A percentile compares a stretch with the other conserved stretches of the same genome.
Evolutionary conservation across 257 asterid genomes (phyloP).

Genomic region (Scutellaria baicalensis): DNA sequence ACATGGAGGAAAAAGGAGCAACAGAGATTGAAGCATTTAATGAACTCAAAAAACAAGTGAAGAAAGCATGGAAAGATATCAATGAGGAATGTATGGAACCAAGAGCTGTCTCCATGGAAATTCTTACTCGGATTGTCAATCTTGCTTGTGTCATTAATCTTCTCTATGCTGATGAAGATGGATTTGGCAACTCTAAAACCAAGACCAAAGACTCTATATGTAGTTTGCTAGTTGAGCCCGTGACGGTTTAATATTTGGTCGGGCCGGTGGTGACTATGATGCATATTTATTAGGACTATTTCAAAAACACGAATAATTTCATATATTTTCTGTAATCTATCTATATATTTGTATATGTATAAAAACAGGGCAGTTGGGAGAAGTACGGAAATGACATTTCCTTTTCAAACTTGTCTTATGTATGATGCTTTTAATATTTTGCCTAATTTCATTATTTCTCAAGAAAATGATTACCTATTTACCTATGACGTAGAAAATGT

Average conservation of each 20-base stretch:
- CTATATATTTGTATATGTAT: no score
- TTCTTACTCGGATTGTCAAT: constrained; percentile 12
- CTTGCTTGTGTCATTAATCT: constrained; percentile 13
- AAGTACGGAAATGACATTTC: no score
- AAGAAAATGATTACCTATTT: no score
- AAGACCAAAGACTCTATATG: constrained; percentile 5
- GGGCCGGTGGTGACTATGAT: no score
- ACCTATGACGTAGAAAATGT: no score
- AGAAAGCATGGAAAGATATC: constrained; percentile 24
- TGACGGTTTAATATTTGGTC: neutral
- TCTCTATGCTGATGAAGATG: constrained; percentile 17
- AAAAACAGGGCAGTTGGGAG: no score
- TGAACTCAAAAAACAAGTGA: constrained; percentile 8
- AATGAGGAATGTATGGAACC: constrained; percentile 13
- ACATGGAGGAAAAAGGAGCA: constrained; percentile 11
- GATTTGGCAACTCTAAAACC: constrained; percentile 13
- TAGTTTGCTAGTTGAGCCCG: constrained; percentile 7
- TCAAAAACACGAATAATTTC: no score
- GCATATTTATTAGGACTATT: no score
- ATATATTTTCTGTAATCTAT: no score
- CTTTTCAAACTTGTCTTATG: no score
- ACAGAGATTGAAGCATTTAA: constrained; percentile 11
- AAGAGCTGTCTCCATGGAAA: neutral
- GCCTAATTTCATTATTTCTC: no score
- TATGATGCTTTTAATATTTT: no score